Base-by-base conservation (phyloP, 345 rosid species). In the Xanthoceras sorbifolium region DNA sequence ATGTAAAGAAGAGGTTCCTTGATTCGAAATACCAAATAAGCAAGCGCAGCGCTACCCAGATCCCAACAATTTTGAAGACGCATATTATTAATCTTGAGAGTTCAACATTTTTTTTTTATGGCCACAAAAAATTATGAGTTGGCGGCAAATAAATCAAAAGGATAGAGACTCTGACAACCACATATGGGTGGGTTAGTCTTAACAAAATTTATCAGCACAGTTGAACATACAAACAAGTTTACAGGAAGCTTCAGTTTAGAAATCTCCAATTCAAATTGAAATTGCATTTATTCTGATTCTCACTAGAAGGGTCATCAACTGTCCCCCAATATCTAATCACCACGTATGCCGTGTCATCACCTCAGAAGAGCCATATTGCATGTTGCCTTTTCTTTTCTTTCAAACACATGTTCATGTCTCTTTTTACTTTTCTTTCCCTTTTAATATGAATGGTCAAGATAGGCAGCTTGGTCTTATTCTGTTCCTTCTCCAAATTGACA, bases 361-460 rank as follows among this genome's bases (percentile, higher is more conserved):
- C 23, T 9, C 11, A 22, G 9, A n/a, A 22, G 14, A 28, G 5
- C 59, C 52, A 71, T n/a, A n/a, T 1, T 7, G 64, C 22, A 55
- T 34, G 32, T 28, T 34, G 50, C 3, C 74, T 42, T 7, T 34
- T 7, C 14, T 1, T 67, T 70, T 70, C 36, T 65, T 72, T 57
- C 52, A 46, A 7, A 34, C 74, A 6, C 34, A 20, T 31, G 64
- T 17, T 32, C 2, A 1, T 38, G 67, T 23, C 76, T n/a, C n/a
- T n/a, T n/a, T n/a, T n/a, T n/a, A 14, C 38, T 38, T 72, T 7
- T 8, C 15, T 38, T 6, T 22, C 6, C 1, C 10, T 28, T 69
- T 71, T n/a, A n/a, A n/a, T 32, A n/a, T 32, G 25, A 25, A n/a
- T 10, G 25, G 66, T 73, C 68, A 40, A 44, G 57, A 17, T 73